These are phyloP conservation scores for Colletotrichum spinosum DNA, from an alignment of 2,329 filamentous ascomycete species.

Conservation along the genomic window DNA sequence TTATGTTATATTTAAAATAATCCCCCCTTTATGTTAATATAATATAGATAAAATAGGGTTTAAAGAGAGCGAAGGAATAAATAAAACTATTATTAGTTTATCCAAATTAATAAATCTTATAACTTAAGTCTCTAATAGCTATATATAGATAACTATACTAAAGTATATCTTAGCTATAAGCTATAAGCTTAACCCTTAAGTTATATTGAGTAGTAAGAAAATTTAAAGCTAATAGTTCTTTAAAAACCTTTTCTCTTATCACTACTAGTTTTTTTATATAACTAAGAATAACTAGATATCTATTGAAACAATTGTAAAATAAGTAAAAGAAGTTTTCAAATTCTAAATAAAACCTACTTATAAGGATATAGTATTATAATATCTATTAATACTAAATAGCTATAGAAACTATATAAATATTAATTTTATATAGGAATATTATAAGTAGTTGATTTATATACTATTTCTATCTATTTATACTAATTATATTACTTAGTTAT, in stretches of 20 bases:
- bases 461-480: no score
- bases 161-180: not conserved
- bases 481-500: no score
- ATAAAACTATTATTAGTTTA: not conserved
- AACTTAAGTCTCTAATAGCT: not conserved
- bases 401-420: not conserved
- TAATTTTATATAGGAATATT: conserved; percentile 4
- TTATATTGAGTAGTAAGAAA: not conserved
- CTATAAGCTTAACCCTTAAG: not conserved
- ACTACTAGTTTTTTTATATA: rapidly evolving
- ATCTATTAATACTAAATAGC: not conserved
- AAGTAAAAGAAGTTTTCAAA: no score
- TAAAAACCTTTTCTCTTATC: no score
- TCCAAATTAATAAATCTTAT: not conserved
- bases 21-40: no score
- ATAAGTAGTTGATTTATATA: not conserved
- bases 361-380: not conserved
- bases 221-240: not conserved
- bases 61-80: not conserved
- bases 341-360: not conserved
- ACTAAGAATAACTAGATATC: no score
- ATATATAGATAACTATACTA: conserved; percentile 1
- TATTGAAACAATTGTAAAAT: no score
- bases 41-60: no score
- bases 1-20: no score